Evolutionary conservation across 164 flowering plant species (phyloP).

Genomic region (Amborella trichopoda): DNA sequence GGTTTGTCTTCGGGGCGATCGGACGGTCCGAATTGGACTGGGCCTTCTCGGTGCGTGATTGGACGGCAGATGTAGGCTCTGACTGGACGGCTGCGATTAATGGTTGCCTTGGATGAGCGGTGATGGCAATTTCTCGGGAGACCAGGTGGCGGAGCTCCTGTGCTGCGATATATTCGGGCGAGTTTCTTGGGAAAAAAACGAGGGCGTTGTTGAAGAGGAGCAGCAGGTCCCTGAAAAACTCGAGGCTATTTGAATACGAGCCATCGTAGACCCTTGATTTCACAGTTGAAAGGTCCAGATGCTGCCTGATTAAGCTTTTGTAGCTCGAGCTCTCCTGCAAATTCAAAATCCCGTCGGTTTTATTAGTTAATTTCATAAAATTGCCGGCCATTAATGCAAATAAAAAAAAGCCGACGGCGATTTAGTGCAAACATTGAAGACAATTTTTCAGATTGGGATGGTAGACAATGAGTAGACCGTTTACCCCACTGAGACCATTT

Average conservation of each 20-base stretch:
- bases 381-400: too few species aligned
- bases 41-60: background rate
- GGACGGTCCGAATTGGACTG: background rate
- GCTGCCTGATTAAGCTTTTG: conserved; percentile 39
- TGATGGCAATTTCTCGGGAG: conserved; percentile 19
- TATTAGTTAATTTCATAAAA: too few species aligned
- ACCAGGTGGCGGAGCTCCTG: conserved; percentile 32
- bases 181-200: conserved; percentile 40
- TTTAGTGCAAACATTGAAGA: background rate
- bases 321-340: conserved; percentile 39
- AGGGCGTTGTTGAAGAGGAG: conserved; percentile 58
- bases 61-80: background rate
- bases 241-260: conserved; percentile 20
- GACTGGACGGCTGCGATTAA: conserved; percentile 9
- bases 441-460: background rate
- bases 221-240: conserved; percentile 46
- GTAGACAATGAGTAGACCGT: background rate
- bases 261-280: conserved; percentile 35
- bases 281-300: conserved; percentile 45
- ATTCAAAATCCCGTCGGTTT: too few species aligned
- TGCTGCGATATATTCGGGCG: conserved; percentile 38
- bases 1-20: background rate
- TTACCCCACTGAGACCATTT: background rate
- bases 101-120: conserved; percentile 3
- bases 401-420: background rate